Percentiles rank a stretch among this genome's conserved stretches.
phyloP scores from a whole-genome alignment of 1,284 basidiomycete genomes.

The Schizophyllum amplum region DNA sequence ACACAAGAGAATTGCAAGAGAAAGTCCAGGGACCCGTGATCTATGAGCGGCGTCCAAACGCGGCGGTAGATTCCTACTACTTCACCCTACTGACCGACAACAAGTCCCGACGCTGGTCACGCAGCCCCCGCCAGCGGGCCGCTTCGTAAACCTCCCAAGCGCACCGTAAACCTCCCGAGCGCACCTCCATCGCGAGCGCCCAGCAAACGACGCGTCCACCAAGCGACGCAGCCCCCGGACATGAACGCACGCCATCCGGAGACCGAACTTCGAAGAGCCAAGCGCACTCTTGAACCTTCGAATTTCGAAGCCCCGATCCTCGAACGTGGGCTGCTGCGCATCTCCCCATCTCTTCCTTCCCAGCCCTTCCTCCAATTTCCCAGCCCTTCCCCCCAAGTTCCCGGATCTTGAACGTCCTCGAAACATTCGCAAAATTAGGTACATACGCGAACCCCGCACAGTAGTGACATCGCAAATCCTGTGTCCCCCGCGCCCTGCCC shows the following conservation, averaged over 20 bases:
- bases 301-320: too few relatives aligned
- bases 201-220: too few relatives aligned
- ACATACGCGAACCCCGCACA: background rate
- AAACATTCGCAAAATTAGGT: background rate
- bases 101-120: background rate
- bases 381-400: too few relatives aligned
- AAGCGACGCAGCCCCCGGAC: background rate
- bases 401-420: background rate
- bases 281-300: background rate
- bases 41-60: background rate
- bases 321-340: background rate
- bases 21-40: background rate
- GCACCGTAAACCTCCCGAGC: background rate
- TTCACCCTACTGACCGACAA: background rate
- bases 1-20: background rate
- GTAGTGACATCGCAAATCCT: background rate
- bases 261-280: background rate
- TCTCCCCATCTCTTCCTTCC: background rate
- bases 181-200: background rate
- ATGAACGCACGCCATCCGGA: background rate
- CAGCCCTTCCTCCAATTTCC: too few relatives aligned
- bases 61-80: background rate
- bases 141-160: background rate
- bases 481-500: too few relatives aligned
- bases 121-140: too few relatives aligned